Conservation (phyloP, 306 rosid genomes). For the Quercus parvula region DNA sequence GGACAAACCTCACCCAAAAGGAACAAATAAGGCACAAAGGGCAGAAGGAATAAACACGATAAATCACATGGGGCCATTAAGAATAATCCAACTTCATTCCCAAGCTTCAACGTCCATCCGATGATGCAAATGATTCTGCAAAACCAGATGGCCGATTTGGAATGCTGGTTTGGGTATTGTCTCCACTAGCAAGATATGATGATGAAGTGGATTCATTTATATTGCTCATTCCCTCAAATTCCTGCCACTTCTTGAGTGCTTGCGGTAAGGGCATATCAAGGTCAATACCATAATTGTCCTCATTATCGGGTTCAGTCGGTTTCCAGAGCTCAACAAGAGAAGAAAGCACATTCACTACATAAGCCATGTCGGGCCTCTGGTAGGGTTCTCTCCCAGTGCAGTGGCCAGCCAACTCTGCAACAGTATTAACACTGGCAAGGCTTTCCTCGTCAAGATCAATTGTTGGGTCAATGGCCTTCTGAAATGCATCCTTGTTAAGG, state of each 20-base stretch:
- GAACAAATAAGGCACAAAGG: background rate
- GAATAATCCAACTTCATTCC: background rate
- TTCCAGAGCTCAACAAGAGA: slow-evolving; percentile 81
- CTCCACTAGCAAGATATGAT: slow-evolving; percentile 24
- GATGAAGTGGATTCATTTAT: slow-evolving; percentile 24
- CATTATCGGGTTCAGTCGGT: slow-evolving; percentile 46
- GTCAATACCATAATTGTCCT: slow-evolving; percentile 50
- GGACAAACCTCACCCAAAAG: slow-evolving; percentile 1
- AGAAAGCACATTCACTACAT: slow-evolving; percentile 68
- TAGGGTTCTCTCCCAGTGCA: slow-evolving; percentile 75
- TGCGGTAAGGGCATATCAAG: slow-evolving; percentile 58
- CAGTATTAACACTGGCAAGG: slow-evolving; percentile 36
- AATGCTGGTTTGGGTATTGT: slow-evolving; percentile 61
- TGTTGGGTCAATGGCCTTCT: slow-evolving; percentile 49
- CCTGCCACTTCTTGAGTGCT: slow-evolving; percentile 70
- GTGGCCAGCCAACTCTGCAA: slow-evolving; percentile 81
- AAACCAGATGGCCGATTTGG: slow-evolving; percentile 48
- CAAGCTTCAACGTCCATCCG: slow-evolving; percentile 43
- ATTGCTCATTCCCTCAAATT: slow-evolving; percentile 40
- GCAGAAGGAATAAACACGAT: background rate
- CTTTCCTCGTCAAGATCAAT: slow-evolving; percentile 60
- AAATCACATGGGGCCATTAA: background rate
- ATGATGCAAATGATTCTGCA: slow-evolving; percentile 48
- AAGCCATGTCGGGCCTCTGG: slow-evolving; percentile 88
- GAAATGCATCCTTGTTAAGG: slow-evolving; percentile 36